These are phyloP conservation scores for Globisporangium apiculatum DNA, from an alignment of 352 stramenopile genomes.

Conservation along the genomic window DNA sequence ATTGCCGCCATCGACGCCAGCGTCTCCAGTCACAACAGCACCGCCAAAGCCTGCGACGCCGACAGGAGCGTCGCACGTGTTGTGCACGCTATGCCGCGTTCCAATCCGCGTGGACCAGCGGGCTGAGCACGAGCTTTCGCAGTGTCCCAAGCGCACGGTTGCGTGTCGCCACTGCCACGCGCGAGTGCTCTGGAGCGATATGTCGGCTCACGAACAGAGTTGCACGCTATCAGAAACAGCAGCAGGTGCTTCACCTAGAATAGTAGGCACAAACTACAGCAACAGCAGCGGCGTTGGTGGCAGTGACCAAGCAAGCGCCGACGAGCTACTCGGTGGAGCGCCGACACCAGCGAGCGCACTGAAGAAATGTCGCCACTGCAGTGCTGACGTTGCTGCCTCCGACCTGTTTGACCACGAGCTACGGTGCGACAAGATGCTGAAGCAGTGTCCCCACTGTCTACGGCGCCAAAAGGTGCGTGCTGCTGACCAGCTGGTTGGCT, in stretches of 20 bases:
- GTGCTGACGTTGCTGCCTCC: slow-evolving; percentile 24
- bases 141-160: slow-evolving; percentile 49
- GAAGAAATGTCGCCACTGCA: slow-evolving; percentile 71
- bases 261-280: not conserved
- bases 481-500: too few species aligned
- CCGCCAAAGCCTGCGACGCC: not conserved
- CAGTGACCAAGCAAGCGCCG: not conserved
- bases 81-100: slow-evolving; percentile 43
- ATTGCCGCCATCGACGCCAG: not conserved
- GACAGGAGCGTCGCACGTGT: slow-evolving; percentile 15
- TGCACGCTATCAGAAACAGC: slow-evolving; percentile 6
- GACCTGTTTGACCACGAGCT: slow-evolving; percentile 70
- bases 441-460: slow-evolving; percentile 79
- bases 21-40: slow-evolving; percentile 1
- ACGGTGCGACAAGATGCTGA: slow-evolving; percentile 72
- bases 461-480: slow-evolving; percentile 56
- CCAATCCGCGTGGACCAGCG: slow-evolving; percentile 40
- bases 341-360: slow-evolving; percentile 2
- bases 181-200: slow-evolving; percentile 35
- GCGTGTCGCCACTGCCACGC: slow-evolving; percentile 30
- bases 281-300: not conserved
- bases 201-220: slow-evolving; percentile 30
- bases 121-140: slow-evolving; percentile 42
- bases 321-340: not conserved
- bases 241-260: not conserved